Conservation (phyloP, 225 moss, liverwort and hornwort genomes). For the Physcomitrium patens region DNA sequence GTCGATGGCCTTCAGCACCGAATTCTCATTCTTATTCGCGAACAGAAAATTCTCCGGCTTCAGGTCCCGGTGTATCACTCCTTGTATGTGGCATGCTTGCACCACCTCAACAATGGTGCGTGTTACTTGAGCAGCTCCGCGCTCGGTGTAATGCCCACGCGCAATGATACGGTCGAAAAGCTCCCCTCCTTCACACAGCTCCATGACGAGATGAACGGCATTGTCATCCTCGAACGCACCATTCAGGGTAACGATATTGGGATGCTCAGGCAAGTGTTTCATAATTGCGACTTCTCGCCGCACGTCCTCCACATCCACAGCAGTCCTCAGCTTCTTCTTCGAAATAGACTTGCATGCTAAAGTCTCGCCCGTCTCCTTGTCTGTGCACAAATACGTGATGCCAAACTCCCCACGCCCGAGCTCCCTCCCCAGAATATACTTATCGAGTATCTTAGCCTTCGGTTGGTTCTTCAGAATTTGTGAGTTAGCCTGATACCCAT, state of each 20-base stretch:
- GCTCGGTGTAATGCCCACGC: slow-evolving; percentile 77
- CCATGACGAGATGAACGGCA: slow-evolving; percentile 81
- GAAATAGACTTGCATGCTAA: slow-evolving; percentile 75
- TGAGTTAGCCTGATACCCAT: slow-evolving; percentile 48
- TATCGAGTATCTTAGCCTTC: slow-evolving; percentile 64
- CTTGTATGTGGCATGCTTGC: slow-evolving; percentile 69
- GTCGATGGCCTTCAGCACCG: slow-evolving; percentile 73
- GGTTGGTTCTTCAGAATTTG: slow-evolving; percentile 64
- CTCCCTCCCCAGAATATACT: slow-evolving; percentile 70
- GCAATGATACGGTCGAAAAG: slow-evolving; percentile 83
- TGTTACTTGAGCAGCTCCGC: slow-evolving; percentile 67
- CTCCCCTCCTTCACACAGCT: slow-evolving; percentile 85
- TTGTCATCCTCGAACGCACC: slow-evolving; percentile 64
- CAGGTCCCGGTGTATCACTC: slow-evolving; percentile 76
- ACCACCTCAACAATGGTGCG: slow-evolving; percentile 80
- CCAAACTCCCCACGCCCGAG: slow-evolving; percentile 89
- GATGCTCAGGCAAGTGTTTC: slow-evolving; percentile 70
- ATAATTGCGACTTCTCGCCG: slow-evolving; percentile 72
- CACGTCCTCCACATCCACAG: slow-evolving; percentile 74
- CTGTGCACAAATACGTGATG: slow-evolving; percentile 72
- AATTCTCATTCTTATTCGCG: slow-evolving; percentile 64
- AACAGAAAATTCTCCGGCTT: slow-evolving; percentile 83
- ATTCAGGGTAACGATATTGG: slow-evolving; percentile 65
- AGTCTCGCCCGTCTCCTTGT: slow-evolving; percentile 69
- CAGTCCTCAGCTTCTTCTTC: slow-evolving; percentile 66